A percentile compares a stretch with the other conserved stretches of the same genome.
Conservation (phyloP, 805 yeast genomes). For the Maudiozyma pseudohumilis region DNA sequence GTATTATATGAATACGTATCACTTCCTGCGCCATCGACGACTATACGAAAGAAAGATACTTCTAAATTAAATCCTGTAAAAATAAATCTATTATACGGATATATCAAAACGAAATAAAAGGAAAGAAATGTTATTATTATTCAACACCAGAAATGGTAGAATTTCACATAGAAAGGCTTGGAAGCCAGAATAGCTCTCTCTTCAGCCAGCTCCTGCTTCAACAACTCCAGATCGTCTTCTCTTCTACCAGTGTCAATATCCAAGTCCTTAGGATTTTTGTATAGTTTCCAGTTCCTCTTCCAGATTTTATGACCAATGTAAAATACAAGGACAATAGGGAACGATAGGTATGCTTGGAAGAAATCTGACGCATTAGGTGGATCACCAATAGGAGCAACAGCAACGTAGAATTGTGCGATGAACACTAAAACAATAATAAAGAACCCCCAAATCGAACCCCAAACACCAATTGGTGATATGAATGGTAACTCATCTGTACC, state of each 20-base stretch:
- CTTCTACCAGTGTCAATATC: conserved; percentile 59
- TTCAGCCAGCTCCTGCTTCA: conserved; percentile 43
- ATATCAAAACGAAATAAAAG: too few relatives aligned
- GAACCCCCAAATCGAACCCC: conserved; percentile 60
- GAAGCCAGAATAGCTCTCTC: conserved; percentile 34
- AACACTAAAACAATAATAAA: conserved; percentile 49
- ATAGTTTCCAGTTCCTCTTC: conserved; percentile 33
- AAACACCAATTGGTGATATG: conserved; percentile 55
- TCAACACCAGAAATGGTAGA: conserved; percentile 40
- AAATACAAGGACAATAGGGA: conserved; percentile 50
- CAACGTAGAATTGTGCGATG: conserved; percentile 74
- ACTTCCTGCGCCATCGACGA: too few relatives aligned
- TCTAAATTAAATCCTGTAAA: too few relatives aligned
- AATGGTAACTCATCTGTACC: conserved; percentile 57
- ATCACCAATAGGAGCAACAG: conserved; percentile 56
- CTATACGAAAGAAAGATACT: too few relatives aligned
- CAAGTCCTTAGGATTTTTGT: conserved; percentile 38
- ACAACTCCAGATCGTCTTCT: conserved; percentile 42
- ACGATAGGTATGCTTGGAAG: conserved; percentile 56
- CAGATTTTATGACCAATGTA: conserved; percentile 52
- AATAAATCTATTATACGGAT: too few relatives aligned
- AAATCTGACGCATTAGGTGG: conserved; percentile 45
- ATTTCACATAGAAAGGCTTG: conserved; percentile 40
- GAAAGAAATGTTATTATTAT: too few relatives aligned
- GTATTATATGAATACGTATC: too few relatives aligned